A percentile compares a stretch with the other conserved stretches of the same genome.
phyloP scores from a whole-genome alignment of 768 basidiomycete genomes.

The Candolleomyces efflorescens region DNA sequence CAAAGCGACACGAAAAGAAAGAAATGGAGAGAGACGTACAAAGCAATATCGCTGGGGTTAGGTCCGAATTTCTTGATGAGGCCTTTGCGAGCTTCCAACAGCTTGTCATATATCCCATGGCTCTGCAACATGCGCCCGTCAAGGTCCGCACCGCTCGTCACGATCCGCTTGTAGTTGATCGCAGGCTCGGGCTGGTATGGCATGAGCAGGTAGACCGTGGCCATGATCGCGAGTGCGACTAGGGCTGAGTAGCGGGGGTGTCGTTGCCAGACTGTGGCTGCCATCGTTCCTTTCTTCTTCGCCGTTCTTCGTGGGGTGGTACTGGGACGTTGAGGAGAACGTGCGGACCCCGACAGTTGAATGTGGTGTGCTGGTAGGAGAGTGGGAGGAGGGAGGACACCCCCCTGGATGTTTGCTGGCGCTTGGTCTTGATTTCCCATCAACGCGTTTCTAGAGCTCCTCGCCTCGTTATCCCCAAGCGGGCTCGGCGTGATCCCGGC shows the following conservation, averaged over 20 bases:
- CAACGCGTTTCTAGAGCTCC: no score
- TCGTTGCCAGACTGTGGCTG: slow-evolving; percentile 31
- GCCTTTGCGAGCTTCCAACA: slow-evolving; percentile 35
- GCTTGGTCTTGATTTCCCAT: no score
- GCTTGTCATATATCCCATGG: slow-evolving; percentile 41
- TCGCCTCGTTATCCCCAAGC: no score
- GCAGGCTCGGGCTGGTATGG: slow-evolving; percentile 27
- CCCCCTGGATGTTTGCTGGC: no score
- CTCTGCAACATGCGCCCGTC: slow-evolving; percentile 36
- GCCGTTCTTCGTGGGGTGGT: no score
- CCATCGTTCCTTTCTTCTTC: no score
- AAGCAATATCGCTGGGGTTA: slow-evolving; percentile 38
- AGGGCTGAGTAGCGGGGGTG: slow-evolving; percentile 52
- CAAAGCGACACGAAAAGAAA: neutral
- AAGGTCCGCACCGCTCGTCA: slow-evolving; percentile 30
- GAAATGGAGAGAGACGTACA: slow-evolving; percentile 30
- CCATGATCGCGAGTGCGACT: slow-evolving; percentile 35
- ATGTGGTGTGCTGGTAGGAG: slow-evolving; percentile 2
- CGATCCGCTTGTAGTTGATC: neutral
- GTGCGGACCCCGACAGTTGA: neutral
- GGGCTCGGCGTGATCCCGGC: no score
- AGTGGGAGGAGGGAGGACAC: no score
- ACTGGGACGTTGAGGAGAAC: neutral
- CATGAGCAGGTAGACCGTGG: slow-evolving; percentile 45
- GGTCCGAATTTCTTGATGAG: slow-evolving; percentile 56